Base-by-base conservation (phyloP, 2,329 filamentous ascomycete genomes). In the Berkeleyomyces basicola region DNA sequence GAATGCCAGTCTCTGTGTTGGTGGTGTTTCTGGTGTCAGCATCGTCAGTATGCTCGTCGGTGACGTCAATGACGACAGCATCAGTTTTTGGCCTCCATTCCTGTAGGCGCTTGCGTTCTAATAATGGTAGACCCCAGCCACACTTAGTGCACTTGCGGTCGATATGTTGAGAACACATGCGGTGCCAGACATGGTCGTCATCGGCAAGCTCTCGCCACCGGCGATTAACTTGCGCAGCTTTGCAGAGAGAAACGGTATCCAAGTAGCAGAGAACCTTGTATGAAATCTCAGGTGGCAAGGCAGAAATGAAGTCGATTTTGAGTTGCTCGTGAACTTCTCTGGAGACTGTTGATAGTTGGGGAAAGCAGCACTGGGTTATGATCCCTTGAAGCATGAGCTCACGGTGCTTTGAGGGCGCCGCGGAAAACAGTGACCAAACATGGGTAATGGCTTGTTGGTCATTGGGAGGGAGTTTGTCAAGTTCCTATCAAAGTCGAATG, bases 111-210 rank as follows among this genome's bases (percentile, higher is more conserved):
- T 95, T 96, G 68, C 90, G 82, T 70, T 99, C 93, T 59, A 99
- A 76, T 63, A 95, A 75, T 14, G 93, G 93, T 65, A 99, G 74
- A 2, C 93, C 93, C 90, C 91, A 97, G 33, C 93, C 92, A 71
- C 93, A 99, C 71, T 93, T 95, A 65, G 85, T 91, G 72, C 91
- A 96, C 71, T 95, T 95, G 65, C 90, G 80, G 71, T 95, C 89
- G 68, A 96, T 95, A 72, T 96, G 91, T 71, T 97, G 92, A 73
- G 96, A 90, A 71, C 93, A 99, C 91, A 97, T 96, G 67, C 86
- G 87, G 71, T 96, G 74, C 93, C 93, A 99, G 3, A 99, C 92
- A 7, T 95, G 87, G 72, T 99, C 92, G 70, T 96, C 92, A 69
- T 97, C 93, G n/a, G 93, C 92, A 47, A 99, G 77, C 63, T 82